phyloP scores from a whole-genome alignment of 148 eudicot species.

The Bassia scoparia region DNA sequence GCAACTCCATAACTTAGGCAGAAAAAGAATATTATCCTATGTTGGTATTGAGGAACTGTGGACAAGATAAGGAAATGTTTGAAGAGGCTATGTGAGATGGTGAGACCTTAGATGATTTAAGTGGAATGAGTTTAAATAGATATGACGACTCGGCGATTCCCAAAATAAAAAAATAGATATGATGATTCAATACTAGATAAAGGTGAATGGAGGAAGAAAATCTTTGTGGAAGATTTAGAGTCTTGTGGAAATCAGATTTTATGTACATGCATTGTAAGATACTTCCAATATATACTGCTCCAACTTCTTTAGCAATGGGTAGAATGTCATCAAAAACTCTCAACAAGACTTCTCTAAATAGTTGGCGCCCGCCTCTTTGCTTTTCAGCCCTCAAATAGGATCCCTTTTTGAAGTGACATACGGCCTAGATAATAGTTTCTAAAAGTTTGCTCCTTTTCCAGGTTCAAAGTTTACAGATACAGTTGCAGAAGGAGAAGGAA shows the following conservation, averaged over 20 bases:
- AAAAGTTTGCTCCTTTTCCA: conserved; percentile 16
- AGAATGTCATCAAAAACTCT: not conserved
- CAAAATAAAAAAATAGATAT: too few relatives aligned
- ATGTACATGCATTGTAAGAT: not conserved
- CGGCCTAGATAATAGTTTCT: conserved; percentile 4
- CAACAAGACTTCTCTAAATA: not conserved
- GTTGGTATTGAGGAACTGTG: too few relatives aligned
- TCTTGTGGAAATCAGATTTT: not conserved
- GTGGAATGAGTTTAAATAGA: too few relatives aligned
- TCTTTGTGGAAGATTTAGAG: too few relatives aligned
- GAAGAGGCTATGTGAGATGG: too few relatives aligned
- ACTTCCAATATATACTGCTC: not conserved
- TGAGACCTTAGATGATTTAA: too few relatives aligned
- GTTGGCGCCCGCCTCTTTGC: not conserved
- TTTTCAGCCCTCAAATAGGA: not conserved
- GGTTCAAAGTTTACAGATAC: conserved; percentile 30
- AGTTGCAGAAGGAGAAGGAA: conserved; percentile 33
- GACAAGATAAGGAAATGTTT: too few relatives aligned
- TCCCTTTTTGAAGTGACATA: not conserved
- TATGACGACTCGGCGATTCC: too few relatives aligned
- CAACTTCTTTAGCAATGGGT: not conserved
- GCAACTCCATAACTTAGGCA: too few relatives aligned
- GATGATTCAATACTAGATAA: too few relatives aligned
- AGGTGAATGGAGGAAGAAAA: too few relatives aligned
- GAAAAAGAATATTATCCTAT: too few relatives aligned